Base-by-base conservation (phyloP, 2,329 filamentous ascomycete species). In the Monascus ruber region DNA sequence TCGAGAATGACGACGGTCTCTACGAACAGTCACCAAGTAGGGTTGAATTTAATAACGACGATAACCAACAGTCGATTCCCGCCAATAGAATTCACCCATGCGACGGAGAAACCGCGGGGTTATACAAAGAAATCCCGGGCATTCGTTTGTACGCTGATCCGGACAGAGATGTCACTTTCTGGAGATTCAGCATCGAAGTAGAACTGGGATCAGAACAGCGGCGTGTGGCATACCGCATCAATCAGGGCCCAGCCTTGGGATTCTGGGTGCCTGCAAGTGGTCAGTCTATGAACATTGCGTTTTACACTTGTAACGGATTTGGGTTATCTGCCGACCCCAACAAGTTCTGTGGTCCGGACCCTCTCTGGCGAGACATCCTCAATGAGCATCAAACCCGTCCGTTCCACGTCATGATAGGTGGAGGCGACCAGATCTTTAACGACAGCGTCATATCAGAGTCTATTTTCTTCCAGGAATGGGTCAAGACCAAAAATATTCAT, bases 371-470 rank as follows among this genome's bases (percentile, higher is more conserved):
- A 40, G 91, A 98, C 58, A 86, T 96, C 5, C 70, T 96, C 45
- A 95, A 95, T 59, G 85, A 71, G 24, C 91, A 98, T 56, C 88
- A 94, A 60, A 84, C 81, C 33, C 77, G 80, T 38, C 91, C 91
- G 2, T 98, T 96, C 67, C 93, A 98, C 61, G 87, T 94, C 39
- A 98, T 98, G 91, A 75, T 98, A 48, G 93, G 91, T 29, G 93
- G 91, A 35, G 91, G 91, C 41, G 89, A 96, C 55, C 91, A 98
- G 62, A 83, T 98, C 45, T 98, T 95, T 66, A 96, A 94, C 50
- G 91, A 98, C 58, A 75, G 75, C 9, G 81, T 88, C 11, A 83
- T 85, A 64, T 71, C 78, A 34, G 72, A 94, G 42, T 85, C 85
- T 2, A 70, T 68, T 2, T 68, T 83, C 24, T 95, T 96, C 68